These are phyloP conservation scores for Eimeria falciformis DNA, from an alignment of 169 alveolate species.

Conservation along the genomic window DNA sequence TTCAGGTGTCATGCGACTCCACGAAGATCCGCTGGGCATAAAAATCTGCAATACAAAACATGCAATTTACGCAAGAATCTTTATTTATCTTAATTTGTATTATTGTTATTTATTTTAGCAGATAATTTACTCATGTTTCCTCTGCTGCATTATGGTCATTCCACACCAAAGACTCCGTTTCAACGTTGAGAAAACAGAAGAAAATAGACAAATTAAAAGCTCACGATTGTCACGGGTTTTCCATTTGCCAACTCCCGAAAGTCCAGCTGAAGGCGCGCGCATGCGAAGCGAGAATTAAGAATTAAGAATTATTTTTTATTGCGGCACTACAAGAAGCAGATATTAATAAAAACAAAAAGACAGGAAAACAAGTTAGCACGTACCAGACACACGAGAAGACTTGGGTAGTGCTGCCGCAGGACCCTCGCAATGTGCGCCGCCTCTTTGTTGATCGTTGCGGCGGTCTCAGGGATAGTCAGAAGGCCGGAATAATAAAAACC, in stretches of 20 bases:
- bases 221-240: conserved; percentile 11
- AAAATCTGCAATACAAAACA: neutral
- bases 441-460: neutral
- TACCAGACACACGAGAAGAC: neutral
- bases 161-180: neutral
- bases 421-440: conserved; percentile 28
- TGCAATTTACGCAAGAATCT: neutral
- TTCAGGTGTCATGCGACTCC: neutral
- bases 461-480: neutral
- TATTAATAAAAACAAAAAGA: neutral
- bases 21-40: neutral
- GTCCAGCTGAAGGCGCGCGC: conserved; percentile 9
- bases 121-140: no score
- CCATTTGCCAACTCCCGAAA: neutral
- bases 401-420: conserved; percentile 46
- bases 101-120: neutral
- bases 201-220: neutral
- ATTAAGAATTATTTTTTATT: no score
- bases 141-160: no score
- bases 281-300: neutral
- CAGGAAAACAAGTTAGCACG: neutral
- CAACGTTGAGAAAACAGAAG: neutral
- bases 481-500: conserved; percentile 19
- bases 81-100: neutral
- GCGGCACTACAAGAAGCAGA: neutral